These are phyloP conservation scores for Komagataella pseudopastoris DNA, from an alignment of 805 yeast species.

Conservation along the genomic window DNA sequence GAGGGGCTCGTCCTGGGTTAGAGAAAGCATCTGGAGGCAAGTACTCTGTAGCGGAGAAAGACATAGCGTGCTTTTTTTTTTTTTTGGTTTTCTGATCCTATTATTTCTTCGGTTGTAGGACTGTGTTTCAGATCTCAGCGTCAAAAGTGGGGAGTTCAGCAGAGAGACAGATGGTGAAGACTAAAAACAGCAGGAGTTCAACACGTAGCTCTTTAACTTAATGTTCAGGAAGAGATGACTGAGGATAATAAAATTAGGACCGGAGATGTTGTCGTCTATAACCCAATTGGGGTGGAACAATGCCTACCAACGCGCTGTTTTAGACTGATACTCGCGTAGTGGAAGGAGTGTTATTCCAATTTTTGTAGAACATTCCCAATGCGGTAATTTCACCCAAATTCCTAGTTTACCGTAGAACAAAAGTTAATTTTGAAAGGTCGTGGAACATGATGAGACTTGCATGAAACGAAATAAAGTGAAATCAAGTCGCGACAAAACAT, in stretches of 20 bases:
- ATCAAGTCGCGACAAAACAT: too few relatives aligned
- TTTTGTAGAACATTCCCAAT: not conserved
- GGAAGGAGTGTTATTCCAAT: not conserved
- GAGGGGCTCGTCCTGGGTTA: slow-evolving; percentile 43
- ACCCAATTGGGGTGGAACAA: not conserved
- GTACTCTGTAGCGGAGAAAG: slow-evolving; percentile 30
- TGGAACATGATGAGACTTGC: not conserved
- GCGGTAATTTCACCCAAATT: not conserved
- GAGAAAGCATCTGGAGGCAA: slow-evolving; percentile 33
- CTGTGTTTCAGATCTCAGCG: not conserved
- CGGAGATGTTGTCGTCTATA: not conserved
- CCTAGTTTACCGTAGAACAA: not conserved
- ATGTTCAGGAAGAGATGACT: not conserved
- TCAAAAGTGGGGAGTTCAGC: not conserved
- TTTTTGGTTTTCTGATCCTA: not conserved
- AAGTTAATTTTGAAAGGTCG: not conserved
- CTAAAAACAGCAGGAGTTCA: not conserved
- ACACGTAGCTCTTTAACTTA: not conserved
- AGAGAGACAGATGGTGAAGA: not conserved
- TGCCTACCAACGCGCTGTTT: not conserved
- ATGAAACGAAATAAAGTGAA: too few relatives aligned
- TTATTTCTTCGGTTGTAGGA: not conserved
- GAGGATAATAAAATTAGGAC: not conserved
- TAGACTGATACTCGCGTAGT: not conserved
- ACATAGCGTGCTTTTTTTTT: slow-evolving; percentile 13